Conservation (phyloP, 2,329 filamentous ascomycete species). For the Curvularia sp. region DNA sequence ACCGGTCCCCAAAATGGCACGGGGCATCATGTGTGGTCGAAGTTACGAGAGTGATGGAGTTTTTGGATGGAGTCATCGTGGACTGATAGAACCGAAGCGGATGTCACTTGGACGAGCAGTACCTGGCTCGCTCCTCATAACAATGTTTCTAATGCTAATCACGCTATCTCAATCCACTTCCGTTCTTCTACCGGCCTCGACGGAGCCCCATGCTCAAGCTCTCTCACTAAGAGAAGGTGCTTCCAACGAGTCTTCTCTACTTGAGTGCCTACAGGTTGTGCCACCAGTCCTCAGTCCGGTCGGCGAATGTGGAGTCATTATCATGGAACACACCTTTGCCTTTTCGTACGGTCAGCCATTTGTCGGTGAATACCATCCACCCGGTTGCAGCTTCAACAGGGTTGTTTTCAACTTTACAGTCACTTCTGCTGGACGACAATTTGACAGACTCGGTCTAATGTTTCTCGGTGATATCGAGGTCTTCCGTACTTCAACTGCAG, state of each 20-base stretch:
- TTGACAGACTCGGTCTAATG: slow-evolving; percentile 76
- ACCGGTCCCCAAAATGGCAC: slow-evolving; percentile 19
- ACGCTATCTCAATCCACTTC: slow-evolving; percentile 36
- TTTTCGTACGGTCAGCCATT: slow-evolving; percentile 77
- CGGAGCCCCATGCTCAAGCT: slow-evolving; percentile 20
- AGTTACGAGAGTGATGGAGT: slow-evolving; percentile 25
- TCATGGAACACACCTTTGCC: slow-evolving; percentile 76
- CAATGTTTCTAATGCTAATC: slow-evolving; percentile 46
- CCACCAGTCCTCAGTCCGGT: slow-evolving; percentile 66
- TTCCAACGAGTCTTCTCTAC: slow-evolving; percentile 42
- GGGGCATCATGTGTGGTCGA: slow-evolving; percentile 29
- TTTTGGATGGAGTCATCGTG: slow-evolving; percentile 25
- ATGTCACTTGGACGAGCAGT: slow-evolving; percentile 21
- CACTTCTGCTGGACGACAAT: slow-evolving; percentile 73
- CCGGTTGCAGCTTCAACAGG: slow-evolving; percentile 73
- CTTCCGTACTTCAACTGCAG: slow-evolving; percentile 83
- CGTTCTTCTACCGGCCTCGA: slow-evolving; percentile 29
- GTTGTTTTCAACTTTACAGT: slow-evolving; percentile 80
- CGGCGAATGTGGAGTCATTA: slow-evolving; percentile 58
- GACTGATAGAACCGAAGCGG: slow-evolving; percentile 19
- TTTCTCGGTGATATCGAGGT: slow-evolving; percentile 79
- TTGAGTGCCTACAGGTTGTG: slow-evolving; percentile 73
- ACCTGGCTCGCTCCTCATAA: slow-evolving; percentile 29
- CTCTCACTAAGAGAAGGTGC: slow-evolving; percentile 30
- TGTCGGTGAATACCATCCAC: slow-evolving; percentile 72